Evolutionary conservation across 179 eudicot genomes (phyloP).

Genomic region (Beta lomatogona): DNA sequence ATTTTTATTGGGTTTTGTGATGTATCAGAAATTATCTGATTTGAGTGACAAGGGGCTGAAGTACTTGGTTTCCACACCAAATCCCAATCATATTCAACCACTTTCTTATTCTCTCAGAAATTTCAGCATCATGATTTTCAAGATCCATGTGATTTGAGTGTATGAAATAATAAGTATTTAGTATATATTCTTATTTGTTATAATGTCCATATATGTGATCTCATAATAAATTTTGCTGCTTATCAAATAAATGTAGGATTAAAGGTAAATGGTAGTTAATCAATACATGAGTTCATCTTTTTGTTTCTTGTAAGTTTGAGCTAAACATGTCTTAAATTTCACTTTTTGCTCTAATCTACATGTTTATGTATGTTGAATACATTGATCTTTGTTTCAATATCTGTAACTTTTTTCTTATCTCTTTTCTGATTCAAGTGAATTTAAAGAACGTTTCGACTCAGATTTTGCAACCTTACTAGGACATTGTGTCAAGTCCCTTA

Average conservation of each 20-base stretch:
- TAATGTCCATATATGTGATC: not conserved
- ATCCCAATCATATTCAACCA: too few species aligned
- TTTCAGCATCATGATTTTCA: not conserved
- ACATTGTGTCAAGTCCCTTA: too few species aligned
- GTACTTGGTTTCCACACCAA: too few species aligned
- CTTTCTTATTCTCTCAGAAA: not conserved
- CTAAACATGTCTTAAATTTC: not conserved
- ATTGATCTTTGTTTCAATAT: not conserved
- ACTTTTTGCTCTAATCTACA: not conserved
- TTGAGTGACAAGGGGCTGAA: too few species aligned
- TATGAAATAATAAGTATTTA: not conserved
- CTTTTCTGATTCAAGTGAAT: too few species aligned
- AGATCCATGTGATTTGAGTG: slow-evolving; percentile 6
- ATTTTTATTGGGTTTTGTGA: slow-evolving; percentile 11
- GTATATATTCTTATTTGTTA: not conserved
- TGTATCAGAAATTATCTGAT: not conserved
- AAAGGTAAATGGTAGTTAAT: too few species aligned
- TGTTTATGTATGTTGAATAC: not conserved
- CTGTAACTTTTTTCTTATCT: not conserved
- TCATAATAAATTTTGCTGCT: not conserved
- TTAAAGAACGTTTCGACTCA: too few species aligned
- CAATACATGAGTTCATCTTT: not conserved
- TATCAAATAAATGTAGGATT: too few species aligned
- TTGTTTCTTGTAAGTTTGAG: not conserved
- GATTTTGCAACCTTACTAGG: too few species aligned